Base-by-base conservation (phyloP, 1,284 basidiomycete species). In the Leccinum fallax region DNA sequence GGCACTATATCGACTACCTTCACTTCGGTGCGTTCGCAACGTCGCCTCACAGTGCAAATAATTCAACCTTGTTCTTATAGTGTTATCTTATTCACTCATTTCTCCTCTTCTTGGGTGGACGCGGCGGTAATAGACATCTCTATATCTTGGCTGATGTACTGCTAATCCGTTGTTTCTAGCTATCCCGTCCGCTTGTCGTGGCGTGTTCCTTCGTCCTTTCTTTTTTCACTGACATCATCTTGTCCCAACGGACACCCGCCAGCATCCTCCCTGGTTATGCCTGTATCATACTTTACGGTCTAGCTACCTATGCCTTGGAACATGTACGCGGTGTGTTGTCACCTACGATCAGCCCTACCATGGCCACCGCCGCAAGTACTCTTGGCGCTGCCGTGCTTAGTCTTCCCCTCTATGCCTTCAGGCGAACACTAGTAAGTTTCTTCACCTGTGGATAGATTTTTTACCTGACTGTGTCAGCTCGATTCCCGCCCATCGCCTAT, bases 61-160 rank as follows among this genome's bases (percentile, higher is more conserved):
- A 51, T 32, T 55, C 43, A 67, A 53, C 16, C 48, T 26, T 28
- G 36, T 30, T 32, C 49, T 46, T 24, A 24, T 58, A 92, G 90
- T 58, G 86, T 88, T 36, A 78, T 89, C 53, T 67, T 91, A 36
- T 86, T 92, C 68, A 77, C 83, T 24, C 85, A 89, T 67, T 88
- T 89, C 71, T 85, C 89, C 6, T 77, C 83, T 19, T 77, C 85
- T 48, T 90, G 87, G 86, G 75, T 87, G 56, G 79, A 82, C 58
- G 77, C 84, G 6, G 70, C 89, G 59, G 67, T 85, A 43, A 43
- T 11, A 19, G 48, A 79, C 72, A 46, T 76, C 80, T 46, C 71
- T 80, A 53, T 82, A 80, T 57, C 85, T 86, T 69, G 68, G 81
- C 74, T 21, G 46, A 26, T 55, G 52, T 59, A 40, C 38, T n/a